Conservation (phyloP, 176 grass and related monocot species). For the Elaeis guineensis region DNA sequence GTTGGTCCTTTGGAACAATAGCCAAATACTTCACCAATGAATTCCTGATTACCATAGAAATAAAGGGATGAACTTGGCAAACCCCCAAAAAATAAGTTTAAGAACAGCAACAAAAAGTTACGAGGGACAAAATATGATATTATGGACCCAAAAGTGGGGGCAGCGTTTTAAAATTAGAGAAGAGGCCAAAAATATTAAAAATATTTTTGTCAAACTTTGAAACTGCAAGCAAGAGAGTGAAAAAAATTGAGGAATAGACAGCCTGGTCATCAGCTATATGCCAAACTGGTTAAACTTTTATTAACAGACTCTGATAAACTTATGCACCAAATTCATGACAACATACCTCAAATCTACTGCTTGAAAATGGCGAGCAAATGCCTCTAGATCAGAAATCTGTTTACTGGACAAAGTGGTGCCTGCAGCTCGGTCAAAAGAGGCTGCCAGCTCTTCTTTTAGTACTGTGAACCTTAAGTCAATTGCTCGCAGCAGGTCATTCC, state of each 20-base stretch:
- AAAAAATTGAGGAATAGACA: too few relatives aligned
- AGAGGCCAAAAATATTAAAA: too few relatives aligned
- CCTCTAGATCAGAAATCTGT: slow-evolving; percentile 63
- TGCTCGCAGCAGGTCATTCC: slow-evolving; percentile 88
- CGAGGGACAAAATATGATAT: too few relatives aligned
- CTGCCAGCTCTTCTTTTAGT: slow-evolving; percentile 63
- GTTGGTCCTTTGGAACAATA: slow-evolving; percentile 39
- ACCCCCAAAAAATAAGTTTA: slow-evolving; percentile 3
- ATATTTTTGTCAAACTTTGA: too few relatives aligned
- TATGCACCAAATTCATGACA: neutral
- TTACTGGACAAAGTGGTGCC: slow-evolving; percentile 42
- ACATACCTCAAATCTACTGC: slow-evolving; percentile 75
- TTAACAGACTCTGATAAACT: neutral
- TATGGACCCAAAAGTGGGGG: too few relatives aligned
- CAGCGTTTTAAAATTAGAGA: too few relatives aligned
- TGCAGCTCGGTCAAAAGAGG: slow-evolving; percentile 48
- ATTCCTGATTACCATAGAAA: slow-evolving; percentile 42
- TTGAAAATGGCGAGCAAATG: slow-evolving; percentile 72
- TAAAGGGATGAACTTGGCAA: slow-evolving; percentile 19
- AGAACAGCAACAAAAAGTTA: neutral
- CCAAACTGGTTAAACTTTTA: too few relatives aligned
- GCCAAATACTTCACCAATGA: slow-evolving; percentile 56
- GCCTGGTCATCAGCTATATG: too few relatives aligned
- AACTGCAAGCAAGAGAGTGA: too few relatives aligned
- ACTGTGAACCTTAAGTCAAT: slow-evolving; percentile 72